phyloP scores from a whole-genome alignment of 768 basidiomycete species.

The Dioszegia crocea region DNA sequence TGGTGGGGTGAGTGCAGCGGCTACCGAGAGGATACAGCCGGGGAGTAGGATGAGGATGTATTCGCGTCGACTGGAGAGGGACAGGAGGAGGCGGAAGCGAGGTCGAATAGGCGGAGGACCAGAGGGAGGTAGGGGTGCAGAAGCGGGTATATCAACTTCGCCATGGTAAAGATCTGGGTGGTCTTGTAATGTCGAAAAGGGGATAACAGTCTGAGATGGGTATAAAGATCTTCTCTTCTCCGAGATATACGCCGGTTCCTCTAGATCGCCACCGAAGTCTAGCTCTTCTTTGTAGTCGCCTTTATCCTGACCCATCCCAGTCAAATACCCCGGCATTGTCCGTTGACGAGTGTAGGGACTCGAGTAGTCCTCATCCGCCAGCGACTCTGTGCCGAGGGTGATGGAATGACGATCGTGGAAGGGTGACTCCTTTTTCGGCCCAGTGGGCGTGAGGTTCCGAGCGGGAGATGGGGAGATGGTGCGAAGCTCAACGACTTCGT shows the following conservation, averaged over 20 bases:
- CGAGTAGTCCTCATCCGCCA: conserved; percentile 13
- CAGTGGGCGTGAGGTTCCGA: conserved; percentile 13
- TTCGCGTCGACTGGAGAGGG: conserved; percentile 61
- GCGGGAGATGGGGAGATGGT: conserved; percentile 12
- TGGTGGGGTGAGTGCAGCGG: conserved; percentile 69
- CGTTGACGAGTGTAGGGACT: conserved; percentile 10
- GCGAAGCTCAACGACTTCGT: conserved; percentile 10
- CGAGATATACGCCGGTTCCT: conserved; percentile 17
- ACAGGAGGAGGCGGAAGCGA: conserved; percentile 64
- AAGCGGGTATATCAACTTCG: neutral
- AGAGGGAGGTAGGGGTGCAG: neutral
- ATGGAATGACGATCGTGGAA: conserved; percentile 42
- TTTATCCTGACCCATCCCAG: conserved; percentile 15
- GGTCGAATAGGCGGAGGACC: conserved; percentile 48
- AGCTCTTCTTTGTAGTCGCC: conserved; percentile 20
- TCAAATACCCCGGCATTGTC: conserved; percentile 32
- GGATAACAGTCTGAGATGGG: conserved; percentile 19
- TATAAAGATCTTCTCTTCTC: conserved; percentile 33
- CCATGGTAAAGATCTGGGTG: conserved; percentile 23
- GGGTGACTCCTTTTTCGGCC: conserved; percentile 22
- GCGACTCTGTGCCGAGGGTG: conserved; percentile 7
- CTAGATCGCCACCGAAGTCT: conserved; percentile 20
- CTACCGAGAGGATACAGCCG: conserved; percentile 60
- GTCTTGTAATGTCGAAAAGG: conserved; percentile 21
- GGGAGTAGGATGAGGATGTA: conserved; percentile 61